Evolutionary conservation across 2,329 filamentous ascomycete species (phyloP), one percentile per base, ranked within the genome.

Genomic region (Neophaeococcomyces aloes): DNA sequence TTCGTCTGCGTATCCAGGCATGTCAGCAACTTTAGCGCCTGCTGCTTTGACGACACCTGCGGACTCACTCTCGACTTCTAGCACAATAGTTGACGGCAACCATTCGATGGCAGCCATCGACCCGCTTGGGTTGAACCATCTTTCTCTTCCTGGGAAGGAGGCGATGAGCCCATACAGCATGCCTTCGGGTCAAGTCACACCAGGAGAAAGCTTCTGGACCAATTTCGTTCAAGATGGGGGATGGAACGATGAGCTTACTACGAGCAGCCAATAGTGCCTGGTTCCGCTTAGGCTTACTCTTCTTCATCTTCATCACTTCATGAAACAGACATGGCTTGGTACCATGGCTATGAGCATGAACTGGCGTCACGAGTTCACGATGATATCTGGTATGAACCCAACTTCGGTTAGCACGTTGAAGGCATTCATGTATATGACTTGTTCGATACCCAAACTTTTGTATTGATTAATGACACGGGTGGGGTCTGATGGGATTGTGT

Each of bases 21-120:
- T 68, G 57, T 61, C 59, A 37, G 57, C 62, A 45, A 64, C 63
- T 3, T 49, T 69, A 25, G 62, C 65, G 8, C 62, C 64, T 4
- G 57, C 61, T 15, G 58, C 56, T 7, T 42, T 31, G n/a, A 27
- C 35, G 3, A 37, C 29, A 15, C 18, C 31, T 2, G 23, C 33
- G 10, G 32, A 35, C 40, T 36, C 32, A n/a, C 15, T n/a, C 27
- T 29, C n/a, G 13, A 37, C 25, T 25, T 11, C 29, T 4, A 25
- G 11, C n/a, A 13, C 33, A 13, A 33, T 29, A 10, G 13, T 29
- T 2, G 31, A 42, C n/a, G 33, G 40, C 15, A 33, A 18, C 17
- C 15, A 34, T 19, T 23, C 19, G 14, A n/a, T 18, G 17, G 18
- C 30, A 8, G 29, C 7, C 13, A 15, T 39, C 31, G 34, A 45